These are phyloP conservation scores for Polyporus arcularius DNA, from an alignment of 768 basidiomycete species.

Conservation along the genomic window DNA sequence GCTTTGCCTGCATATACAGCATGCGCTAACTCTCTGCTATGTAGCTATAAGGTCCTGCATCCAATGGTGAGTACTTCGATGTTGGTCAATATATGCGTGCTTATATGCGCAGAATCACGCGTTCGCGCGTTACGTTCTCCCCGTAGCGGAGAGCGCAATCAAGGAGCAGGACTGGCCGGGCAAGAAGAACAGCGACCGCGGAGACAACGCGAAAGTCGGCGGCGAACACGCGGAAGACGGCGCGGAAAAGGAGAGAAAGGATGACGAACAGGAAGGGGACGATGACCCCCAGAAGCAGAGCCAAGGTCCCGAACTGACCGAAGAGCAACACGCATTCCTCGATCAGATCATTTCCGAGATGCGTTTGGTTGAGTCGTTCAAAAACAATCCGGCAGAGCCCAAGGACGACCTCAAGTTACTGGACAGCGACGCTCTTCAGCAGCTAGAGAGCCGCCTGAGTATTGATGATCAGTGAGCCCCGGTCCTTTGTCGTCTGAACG, in stretches of 20 bases:
- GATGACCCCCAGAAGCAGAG: not conserved
- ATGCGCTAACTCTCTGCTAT: not conserved
- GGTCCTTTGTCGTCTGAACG: not conserved
- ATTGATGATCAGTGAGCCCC: conserved; percentile 24
- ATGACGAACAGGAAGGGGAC: not conserved
- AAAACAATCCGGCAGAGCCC: conserved; percentile 16
- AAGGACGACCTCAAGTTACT: conserved; percentile 16
- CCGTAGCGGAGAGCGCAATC: conserved; percentile 17
- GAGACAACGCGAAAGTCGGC: not conserved
- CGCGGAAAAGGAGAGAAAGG: not conserved
- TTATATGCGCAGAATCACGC: conserved; percentile 16
- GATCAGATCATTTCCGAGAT: conserved; percentile 17
- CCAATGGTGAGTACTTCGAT: not conserved
- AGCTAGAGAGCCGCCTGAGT: conserved; percentile 22
- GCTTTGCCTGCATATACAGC: not conserved
- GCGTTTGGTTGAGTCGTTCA: conserved; percentile 4
- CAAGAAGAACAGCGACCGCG: conserved; percentile 1
- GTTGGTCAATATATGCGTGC: not conserved
- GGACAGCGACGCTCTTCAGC: conserved; percentile 15
- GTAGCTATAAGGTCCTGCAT: conserved; percentile 10
- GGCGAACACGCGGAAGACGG: not conserved
- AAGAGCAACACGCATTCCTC: conserved; percentile 4
- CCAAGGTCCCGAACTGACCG: not conserved
- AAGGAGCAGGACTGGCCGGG: conserved; percentile 21
- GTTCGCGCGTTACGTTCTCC: conserved; percentile 24